These are phyloP conservation scores for Tricholoma saponaceum DNA, from an alignment of 768 basidiomycete genomes.

Conservation along the genomic window DNA sequence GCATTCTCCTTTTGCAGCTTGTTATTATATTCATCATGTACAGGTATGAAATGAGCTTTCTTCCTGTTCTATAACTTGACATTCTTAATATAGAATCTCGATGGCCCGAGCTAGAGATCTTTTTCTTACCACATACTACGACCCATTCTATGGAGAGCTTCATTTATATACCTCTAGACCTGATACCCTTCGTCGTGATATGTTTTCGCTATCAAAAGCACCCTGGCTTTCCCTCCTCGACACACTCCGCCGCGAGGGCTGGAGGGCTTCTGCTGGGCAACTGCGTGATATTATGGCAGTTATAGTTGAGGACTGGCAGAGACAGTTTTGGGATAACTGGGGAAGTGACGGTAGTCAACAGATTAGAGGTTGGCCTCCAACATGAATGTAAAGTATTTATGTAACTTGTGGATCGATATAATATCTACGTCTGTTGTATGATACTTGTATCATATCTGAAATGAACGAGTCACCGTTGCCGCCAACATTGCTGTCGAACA, in stretches of 20 bases:
- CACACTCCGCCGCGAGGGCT: conserved; percentile 37
- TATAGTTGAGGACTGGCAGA: conserved; percentile 30
- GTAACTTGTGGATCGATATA: too few relatives aligned
- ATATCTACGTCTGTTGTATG: neutral
- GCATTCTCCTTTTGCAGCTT: conserved; percentile 37
- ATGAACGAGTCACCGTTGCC: conserved; percentile 20
- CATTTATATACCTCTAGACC: conserved; percentile 48
- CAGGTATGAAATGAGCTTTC: conserved; percentile 38
- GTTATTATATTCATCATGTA: conserved; percentile 50
- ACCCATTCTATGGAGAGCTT: conserved; percentile 73
- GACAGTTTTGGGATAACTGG: conserved; percentile 41
- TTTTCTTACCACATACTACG: conserved; percentile 74
- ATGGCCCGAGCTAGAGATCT: conserved; percentile 44
- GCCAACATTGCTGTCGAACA: conserved; percentile 37
- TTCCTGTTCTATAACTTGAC: neutral
- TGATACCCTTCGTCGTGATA: conserved; percentile 33
- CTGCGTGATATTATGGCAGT: conserved; percentile 33
- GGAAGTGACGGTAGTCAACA: conserved; percentile 27
- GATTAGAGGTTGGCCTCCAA: conserved; percentile 35
- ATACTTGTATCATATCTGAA: neutral
- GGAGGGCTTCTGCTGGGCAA: conserved; percentile 32
- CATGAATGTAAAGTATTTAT: conserved; percentile 15
- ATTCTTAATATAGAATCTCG: conserved; percentile 36
- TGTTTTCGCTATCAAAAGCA: conserved; percentile 24
- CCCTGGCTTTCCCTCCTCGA: conserved; percentile 31